Percentiles rank a stretch among this genome's conserved stretches.
phyloP scores from a whole-genome alignment of 192 early-diverging fungal genomes.

The Linnemannia hyalina region DNA sequence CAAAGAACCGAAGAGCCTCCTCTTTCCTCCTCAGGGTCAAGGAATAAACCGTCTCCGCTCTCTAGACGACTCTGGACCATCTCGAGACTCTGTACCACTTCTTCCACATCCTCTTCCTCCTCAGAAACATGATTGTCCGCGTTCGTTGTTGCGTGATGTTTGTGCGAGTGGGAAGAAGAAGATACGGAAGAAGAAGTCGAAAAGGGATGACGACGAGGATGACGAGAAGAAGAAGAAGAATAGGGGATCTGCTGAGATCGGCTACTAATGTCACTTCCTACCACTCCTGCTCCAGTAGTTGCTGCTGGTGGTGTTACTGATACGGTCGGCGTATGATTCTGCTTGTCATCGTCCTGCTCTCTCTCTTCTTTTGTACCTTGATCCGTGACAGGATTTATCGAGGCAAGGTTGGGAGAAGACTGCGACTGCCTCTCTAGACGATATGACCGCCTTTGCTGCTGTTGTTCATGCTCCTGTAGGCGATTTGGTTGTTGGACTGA shows the following conservation, averaged over 20 bases:
- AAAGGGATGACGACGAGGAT: background rate
- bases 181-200: background rate
- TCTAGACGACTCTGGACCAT: background rate
- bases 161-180: background rate
- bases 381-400: background rate
- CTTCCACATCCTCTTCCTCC: background rate
- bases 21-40: background rate
- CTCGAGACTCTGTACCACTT: background rate
- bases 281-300: background rate
- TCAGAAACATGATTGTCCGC: background rate
- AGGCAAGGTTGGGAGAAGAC: background rate
- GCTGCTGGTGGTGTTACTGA: too few species aligned
- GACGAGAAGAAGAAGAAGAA: background rate
- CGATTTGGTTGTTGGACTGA: conserved; percentile 4
- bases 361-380: background rate
- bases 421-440: background rate
- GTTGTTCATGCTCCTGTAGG: background rate
- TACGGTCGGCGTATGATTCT: background rate
- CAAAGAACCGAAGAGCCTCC: background rate
- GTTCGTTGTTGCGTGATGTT: background rate
- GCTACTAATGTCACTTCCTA: background rate
- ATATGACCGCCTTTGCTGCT: background rate
- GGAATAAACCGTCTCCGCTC: background rate
- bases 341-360: background rate
- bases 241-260: background rate